Conservation (phyloP, 257 asterid genomes). For the Nicotiana tabacum region DNA sequence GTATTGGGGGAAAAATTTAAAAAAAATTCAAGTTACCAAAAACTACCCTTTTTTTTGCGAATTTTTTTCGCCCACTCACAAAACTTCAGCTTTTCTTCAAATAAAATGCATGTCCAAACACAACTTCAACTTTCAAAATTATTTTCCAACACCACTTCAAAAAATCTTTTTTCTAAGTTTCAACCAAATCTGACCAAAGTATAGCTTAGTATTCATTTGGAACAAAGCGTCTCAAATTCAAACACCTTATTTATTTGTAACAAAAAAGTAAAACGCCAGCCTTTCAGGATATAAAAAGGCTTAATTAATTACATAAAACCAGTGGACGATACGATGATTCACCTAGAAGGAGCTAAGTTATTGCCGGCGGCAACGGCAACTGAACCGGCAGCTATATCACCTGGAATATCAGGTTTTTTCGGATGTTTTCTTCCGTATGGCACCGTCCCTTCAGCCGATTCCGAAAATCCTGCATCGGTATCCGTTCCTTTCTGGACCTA, state of each 20-base stretch:
- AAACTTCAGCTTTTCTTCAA: too few relatives aligned
- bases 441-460: constrained; percentile 42
- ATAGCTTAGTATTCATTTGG: too few relatives aligned
- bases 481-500: constrained; percentile 50
- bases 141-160: too few relatives aligned
- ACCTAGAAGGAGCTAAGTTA: constrained; percentile 66
- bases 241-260: background rate
- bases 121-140: too few relatives aligned
- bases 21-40: too few relatives aligned
- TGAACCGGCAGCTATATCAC: constrained; percentile 36
- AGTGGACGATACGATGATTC: background rate
- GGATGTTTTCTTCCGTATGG: constrained; percentile 35
- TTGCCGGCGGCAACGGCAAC: constrained; percentile 29
- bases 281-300: background rate
- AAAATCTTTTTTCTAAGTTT: too few relatives aligned
- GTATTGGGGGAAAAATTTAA: too few relatives aligned
- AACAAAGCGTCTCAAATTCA: background rate
- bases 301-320: background rate
- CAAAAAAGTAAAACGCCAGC: background rate
- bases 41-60: too few relatives aligned
- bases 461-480: constrained; percentile 48
- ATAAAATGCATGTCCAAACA: too few relatives aligned
- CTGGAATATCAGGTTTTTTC: constrained; percentile 43
- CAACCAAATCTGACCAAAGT: too few relatives aligned
- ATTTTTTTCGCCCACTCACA: too few relatives aligned